Conservation (phyloP, 106 monocot species). For the Triglochin maritima region DNA sequence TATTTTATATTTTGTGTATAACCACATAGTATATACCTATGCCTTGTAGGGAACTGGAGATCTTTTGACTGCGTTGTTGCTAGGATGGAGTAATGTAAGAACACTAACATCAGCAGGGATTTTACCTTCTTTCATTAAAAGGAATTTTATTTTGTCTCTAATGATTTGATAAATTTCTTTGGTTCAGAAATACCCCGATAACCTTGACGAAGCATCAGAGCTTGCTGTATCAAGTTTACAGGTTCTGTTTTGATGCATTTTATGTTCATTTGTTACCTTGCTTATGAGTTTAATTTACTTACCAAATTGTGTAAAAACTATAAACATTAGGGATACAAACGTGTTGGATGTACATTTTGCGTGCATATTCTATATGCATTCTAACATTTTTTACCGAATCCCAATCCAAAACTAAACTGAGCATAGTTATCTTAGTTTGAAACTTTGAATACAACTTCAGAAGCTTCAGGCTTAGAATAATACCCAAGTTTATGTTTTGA, state of each 20-base stretch:
- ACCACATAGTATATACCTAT: not conserved
- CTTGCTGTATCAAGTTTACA: constrained; percentile 96
- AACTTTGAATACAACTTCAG: too few species aligned
- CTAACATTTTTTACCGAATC: too few species aligned
- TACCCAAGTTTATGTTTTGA: too few species aligned
- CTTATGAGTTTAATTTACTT: too few species aligned
- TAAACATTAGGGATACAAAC: too few species aligned
- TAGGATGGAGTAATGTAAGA: constrained; percentile 98
- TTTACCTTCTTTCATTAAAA: not conserved
- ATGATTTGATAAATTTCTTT: constrained; percentile 6
- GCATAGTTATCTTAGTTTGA: too few species aligned
- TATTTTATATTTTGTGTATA: too few species aligned
- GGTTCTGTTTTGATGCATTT: constrained; percentile 19
- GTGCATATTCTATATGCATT: too few species aligned
- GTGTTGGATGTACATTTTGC: too few species aligned
- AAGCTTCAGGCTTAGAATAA: too few species aligned
- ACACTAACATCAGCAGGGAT: not conserved
- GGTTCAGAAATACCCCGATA: constrained; percentile 81
- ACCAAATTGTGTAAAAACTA: too few species aligned
- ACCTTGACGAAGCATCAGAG: constrained; percentile 84
- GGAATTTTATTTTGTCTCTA: not conserved
- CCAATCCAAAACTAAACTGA: too few species aligned
- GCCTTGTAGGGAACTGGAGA: constrained; percentile 82
- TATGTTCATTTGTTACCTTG: not conserved
- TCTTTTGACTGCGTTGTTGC: constrained; percentile 72